phyloP scores from a whole-genome alignment of 208 protist genomes.

The Acanthamoeba rhysodes region DNA sequence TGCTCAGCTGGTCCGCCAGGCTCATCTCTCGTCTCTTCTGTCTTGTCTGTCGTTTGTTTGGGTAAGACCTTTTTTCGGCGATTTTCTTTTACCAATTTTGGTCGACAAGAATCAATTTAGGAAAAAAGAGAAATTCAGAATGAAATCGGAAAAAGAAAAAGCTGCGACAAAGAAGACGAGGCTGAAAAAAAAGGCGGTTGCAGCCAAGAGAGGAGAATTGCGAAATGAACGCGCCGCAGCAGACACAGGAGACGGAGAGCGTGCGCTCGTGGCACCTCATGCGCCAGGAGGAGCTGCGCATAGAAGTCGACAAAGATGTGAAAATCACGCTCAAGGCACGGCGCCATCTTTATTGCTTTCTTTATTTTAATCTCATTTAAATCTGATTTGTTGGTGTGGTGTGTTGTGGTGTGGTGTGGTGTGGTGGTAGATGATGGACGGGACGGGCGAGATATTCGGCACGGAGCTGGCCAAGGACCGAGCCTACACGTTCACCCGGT shows the following conservation, averaged over 20 bases:
- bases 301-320: slow-evolving; percentile 48
- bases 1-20: not conserved
- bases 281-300: slow-evolving; percentile 54
- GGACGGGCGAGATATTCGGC: slow-evolving; percentile 85
- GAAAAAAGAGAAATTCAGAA: too few relatives aligned
- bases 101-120: too few relatives aligned
- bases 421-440: slow-evolving; percentile 51
- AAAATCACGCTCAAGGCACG: slow-evolving; percentile 59
- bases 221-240: not conserved
- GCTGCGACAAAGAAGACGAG: too few relatives aligned
- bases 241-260: not conserved
- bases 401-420: too few relatives aligned
- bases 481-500: slow-evolving; percentile 77
- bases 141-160: too few relatives aligned
- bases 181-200: not conserved
- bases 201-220: not conserved
- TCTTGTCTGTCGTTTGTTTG: too few relatives aligned
- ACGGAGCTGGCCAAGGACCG: slow-evolving; percentile 80
- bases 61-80: too few relatives aligned
- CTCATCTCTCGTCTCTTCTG: too few relatives aligned
- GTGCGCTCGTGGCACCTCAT: not conserved
- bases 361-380: not conserved
- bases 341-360: not conserved
- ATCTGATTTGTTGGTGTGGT: too few relatives aligned
- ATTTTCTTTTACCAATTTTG: too few relatives aligned